Evolutionary conservation across 2,329 filamentous ascomycete genomes (phyloP).

Genomic region (Trichoderma arundinaceum): DNA sequence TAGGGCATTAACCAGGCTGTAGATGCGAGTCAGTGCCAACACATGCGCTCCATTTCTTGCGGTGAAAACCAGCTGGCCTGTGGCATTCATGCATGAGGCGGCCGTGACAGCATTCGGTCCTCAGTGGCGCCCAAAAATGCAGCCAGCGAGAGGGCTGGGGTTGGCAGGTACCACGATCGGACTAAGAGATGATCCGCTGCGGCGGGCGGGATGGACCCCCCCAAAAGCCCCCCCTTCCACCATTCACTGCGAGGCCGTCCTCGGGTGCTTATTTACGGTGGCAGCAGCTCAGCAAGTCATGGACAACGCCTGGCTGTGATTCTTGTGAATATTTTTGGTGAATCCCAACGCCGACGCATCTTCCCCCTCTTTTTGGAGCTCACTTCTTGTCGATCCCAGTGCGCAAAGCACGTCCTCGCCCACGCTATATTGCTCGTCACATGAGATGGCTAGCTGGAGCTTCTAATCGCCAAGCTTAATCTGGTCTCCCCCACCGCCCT

Average conservation of each 20-base stretch:
- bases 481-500: constrained; percentile 32
- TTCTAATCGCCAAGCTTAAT: constrained; percentile 31
- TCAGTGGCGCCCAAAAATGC: constrained; percentile 21
- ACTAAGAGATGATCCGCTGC: constrained; percentile 33
- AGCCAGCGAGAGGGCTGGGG: not conserved
- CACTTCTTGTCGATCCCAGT: not conserved
- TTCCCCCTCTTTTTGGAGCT: not conserved
- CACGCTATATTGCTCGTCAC: constrained; percentile 20
- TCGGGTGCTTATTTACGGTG: constrained; percentile 30
- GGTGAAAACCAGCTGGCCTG: constrained; percentile 25
- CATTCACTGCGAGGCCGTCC: constrained; percentile 24
- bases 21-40: constrained; percentile 27
- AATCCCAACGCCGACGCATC: constrained; percentile 19
- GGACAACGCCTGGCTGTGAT: constrained; percentile 12
- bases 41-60: constrained; percentile 17
- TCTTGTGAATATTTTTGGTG: constrained; percentile 16
- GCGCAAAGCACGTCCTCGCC: constrained; percentile 14
- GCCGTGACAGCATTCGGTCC: constrained; percentile 13
- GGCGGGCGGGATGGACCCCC: constrained; percentile 30
- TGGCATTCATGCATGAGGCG: constrained; percentile 31
- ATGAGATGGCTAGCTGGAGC: constrained; percentile 36
- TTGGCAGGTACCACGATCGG: constrained; percentile 16
- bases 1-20: constrained; percentile 15
- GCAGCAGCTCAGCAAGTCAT: constrained; percentile 17
- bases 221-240: constrained; percentile 12